Evolutionary conservation across 139 green algal species (phyloP), one percentile per base, ranked within the genome.

Genomic region (Chlorella vulgaris): DNA sequence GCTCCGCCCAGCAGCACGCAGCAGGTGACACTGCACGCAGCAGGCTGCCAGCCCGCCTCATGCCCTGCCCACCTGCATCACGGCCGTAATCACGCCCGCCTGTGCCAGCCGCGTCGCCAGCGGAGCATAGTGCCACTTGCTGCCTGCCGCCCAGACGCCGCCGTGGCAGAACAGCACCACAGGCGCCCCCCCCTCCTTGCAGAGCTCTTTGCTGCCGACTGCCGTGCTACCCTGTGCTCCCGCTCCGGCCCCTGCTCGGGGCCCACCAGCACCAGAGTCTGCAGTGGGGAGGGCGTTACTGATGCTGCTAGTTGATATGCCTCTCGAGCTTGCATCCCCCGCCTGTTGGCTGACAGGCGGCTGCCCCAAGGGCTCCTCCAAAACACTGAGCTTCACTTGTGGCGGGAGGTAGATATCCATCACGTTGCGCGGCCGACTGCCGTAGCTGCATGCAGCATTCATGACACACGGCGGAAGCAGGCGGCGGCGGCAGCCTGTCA

Each of bases 141-240:
- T 83, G 0, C 86, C 84, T 61, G 82, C 86, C 0, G 91, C 89
- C 92, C 92, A 97, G 21, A 96, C 89, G 40, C 93, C 93, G 2
- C 93, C 93, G 74, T 97, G 93, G 28, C 88, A 86, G 66, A 96
- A 96, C 28, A 96, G 86, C 26, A 93, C 89, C 26, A 97, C 92
- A 39, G 93, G 88, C 47, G 67, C 43, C 7, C 69, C n/a, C n/a
- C 69, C 1, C 10, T 29, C 6, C 29, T 43, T 3, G 15, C 47
- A 3, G 35, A 51, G 70, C 47, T 19, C 50, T n/a, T 2, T 60
- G 36, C 38, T 10, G 71, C 4, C 39, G 15, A 31, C 39, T 80
- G 65, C 50, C 31, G 63, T 35, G 6, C 33, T 28, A 13, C 13
- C 22, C 38, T 76, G 7, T 61, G 22, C 42, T 86, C 36, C 10